phyloP scores from a whole-genome alignment of 2,329 filamentous ascomycete genomes.

The Nannizziopsis barbatae region DNA sequence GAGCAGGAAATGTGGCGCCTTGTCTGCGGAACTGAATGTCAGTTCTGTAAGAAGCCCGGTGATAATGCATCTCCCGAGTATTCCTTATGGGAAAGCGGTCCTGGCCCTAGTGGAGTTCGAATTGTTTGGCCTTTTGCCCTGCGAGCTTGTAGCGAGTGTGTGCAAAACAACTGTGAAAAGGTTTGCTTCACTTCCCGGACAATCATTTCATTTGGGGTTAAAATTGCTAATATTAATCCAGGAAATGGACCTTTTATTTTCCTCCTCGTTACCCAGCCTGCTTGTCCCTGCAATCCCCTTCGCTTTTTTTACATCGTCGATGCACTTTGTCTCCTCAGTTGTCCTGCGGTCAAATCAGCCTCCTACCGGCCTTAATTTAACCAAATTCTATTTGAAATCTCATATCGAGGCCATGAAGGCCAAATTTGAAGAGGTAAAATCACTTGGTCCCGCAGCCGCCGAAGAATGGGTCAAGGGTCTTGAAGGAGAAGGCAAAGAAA shows the following conservation, averaged over 20 bases:
- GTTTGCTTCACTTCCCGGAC: conserved; percentile 38
- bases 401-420: conserved; percentile 52
- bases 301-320: conserved; percentile 51
- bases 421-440: conserved; percentile 53
- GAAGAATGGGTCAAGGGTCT: conserved; percentile 75
- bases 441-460: conserved; percentile 55
- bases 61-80: conserved; percentile 21
- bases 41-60: conserved; percentile 49
- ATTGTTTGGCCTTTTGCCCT: conserved; percentile 62
- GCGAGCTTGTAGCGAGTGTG: conserved; percentile 55
- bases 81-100: conserved; percentile 48
- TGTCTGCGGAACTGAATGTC: conserved; percentile 51
- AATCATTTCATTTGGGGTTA: not conserved
- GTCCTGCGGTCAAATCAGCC: conserved; percentile 41
- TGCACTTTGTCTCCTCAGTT: conserved; percentile 49
- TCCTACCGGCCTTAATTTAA: conserved; percentile 42
- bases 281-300: conserved; percentile 60
- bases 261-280: conserved; percentile 47
- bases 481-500: conserved; percentile 49
- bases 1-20: conserved; percentile 71
- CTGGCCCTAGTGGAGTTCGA: conserved; percentile 49
- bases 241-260: conserved; percentile 60
- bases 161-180: conserved; percentile 51
- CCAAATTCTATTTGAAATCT: conserved; percentile 54
- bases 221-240: conserved; percentile 30